These are phyloP conservation scores for Biscogniauxia marginata DNA, from an alignment of 2,329 filamentous ascomycete species.

Conservation along the genomic window DNA sequence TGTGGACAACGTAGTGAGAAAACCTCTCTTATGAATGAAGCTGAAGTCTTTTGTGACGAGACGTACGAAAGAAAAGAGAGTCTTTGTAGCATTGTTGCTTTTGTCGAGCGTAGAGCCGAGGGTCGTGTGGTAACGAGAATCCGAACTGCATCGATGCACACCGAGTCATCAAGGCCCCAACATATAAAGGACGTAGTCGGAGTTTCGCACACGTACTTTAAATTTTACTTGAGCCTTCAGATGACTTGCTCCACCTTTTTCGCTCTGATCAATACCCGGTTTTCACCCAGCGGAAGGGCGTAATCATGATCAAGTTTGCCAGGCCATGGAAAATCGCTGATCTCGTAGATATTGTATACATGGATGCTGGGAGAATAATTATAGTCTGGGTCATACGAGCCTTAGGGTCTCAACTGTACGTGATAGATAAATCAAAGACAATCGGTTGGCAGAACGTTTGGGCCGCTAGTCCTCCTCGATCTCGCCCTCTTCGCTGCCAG, in stretches of 20 bases:
- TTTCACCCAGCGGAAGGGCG: neutral
- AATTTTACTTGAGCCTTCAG: slow-evolving; percentile 6
- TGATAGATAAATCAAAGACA: slow-evolving; percentile 4
- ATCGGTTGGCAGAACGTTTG: neutral
- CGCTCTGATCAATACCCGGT: neutral
- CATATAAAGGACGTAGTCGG: slow-evolving; percentile 24
- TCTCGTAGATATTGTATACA: neutral
- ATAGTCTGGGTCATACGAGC: neutral
- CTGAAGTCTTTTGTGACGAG: slow-evolving; percentile 3
- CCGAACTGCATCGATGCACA: slow-evolving; percentile 23
- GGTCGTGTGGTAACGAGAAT: neutral
- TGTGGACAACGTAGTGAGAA: slow-evolving; percentile 13
- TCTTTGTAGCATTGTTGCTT: slow-evolving; percentile 1
- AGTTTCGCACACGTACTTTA: slow-evolving; percentile 28
- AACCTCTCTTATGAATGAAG: neutral
- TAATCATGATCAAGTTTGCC: neutral
- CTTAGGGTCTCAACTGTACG: neutral
- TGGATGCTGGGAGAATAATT: neutral
- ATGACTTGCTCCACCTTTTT: neutral
- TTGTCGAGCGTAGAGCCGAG: slow-evolving; percentile 1
- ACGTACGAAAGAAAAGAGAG: slow-evolving; percentile 8
- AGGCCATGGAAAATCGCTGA: neutral
- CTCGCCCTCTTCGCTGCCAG: slow-evolving; percentile 95
- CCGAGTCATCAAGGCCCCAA: slow-evolving; percentile 26
- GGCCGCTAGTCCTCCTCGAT: slow-evolving; percentile 76